A percentile compares a stretch with the other conserved stretches of the same genome.
Conservation (phyloP, 257 asterid species). For the Verbascum thapsus region DNA sequence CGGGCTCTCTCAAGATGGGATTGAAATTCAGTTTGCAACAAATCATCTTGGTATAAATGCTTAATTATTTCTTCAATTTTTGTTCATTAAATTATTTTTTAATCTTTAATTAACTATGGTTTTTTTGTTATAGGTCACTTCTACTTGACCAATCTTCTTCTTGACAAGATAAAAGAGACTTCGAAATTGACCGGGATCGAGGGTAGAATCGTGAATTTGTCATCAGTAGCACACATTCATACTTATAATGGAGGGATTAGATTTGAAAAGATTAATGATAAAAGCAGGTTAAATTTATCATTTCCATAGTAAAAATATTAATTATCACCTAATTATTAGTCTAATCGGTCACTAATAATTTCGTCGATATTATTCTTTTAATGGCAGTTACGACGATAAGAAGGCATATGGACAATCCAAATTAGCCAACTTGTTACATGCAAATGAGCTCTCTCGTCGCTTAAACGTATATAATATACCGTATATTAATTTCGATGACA, state of each 20-base stretch:
- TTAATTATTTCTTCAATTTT: not conserved
- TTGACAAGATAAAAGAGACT: conserved; percentile 78
- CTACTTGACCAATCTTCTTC: conserved; percentile 79
- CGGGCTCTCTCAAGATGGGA: conserved; percentile 66
- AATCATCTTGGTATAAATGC: conserved; percentile 64
- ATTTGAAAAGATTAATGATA: conserved; percentile 51
- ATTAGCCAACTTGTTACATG: conserved; percentile 71
- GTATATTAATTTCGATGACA: not conserved
- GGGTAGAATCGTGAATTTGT: conserved; percentile 77
- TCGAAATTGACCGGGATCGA: conserved; percentile 51
- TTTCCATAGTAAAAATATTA: not conserved
- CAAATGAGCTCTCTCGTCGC: conserved; percentile 60
- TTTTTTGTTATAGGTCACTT: conserved; percentile 62
- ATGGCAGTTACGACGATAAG: conserved; percentile 59
- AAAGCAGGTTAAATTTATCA: conserved; percentile 38
- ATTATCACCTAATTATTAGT: not conserved
- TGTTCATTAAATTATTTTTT: too few species aligned
- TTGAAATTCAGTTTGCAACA: conserved; percentile 77
- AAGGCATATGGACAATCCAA: conserved; percentile 78
- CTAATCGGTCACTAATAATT: not conserved
- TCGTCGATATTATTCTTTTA: not conserved
- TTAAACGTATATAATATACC: conserved; percentile 59
- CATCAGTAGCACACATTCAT: conserved; percentile 69
- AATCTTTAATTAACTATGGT: too few species aligned
- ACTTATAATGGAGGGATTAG: conserved; percentile 57